phyloP scores from a whole-genome alignment of 1,284 basidiomycete species.

The Marasmius fiardii region DNA sequence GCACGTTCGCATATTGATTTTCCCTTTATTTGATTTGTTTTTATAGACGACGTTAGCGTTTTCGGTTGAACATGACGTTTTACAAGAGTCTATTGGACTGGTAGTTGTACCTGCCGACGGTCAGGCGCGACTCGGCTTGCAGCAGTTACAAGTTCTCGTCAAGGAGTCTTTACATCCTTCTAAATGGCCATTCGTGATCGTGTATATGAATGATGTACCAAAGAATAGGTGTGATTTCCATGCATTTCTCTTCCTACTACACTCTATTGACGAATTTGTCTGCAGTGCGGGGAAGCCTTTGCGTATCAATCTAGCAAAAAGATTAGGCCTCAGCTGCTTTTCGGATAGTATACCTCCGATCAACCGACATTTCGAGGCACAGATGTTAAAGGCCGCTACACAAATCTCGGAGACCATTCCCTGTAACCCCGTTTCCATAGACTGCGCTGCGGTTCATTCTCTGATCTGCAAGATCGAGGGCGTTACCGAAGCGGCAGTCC shows the following conservation, averaged over 20 bases:
- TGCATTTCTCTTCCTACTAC: not conserved
- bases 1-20: too few relatives aligned
- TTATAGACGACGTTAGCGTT: conserved; percentile 12
- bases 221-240: conserved; percentile 10
- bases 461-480: conserved; percentile 40
- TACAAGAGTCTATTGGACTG: conserved; percentile 15
- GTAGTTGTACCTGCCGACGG: conserved; percentile 9
- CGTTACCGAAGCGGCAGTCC: conserved; percentile 45
- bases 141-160: conserved; percentile 37
- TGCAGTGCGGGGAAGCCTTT: conserved; percentile 40
- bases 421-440: conserved; percentile 29
- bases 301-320: conserved; percentile 37
- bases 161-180: conserved; percentile 40
- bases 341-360: conserved; percentile 30
- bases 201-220: conserved; percentile 17
- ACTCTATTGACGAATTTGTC: not conserved
- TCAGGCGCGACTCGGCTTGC: conserved; percentile 6
- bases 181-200: conserved; percentile 15
- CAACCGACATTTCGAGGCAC: conserved; percentile 38
- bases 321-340: conserved; percentile 33
- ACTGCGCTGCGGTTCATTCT: conserved; percentile 33
- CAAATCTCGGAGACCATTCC: conserved; percentile 34
- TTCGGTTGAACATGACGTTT: conserved; percentile 15
- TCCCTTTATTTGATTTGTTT: not conserved
- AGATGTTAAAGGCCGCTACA: conserved; percentile 25